A percentile compares a stretch with the other conserved stretches of the same genome.
These are phyloP conservation scores for Anastatica hierochuntica DNA, from an alignment of 345 rosid genomes.

Conservation along the genomic window DNA sequence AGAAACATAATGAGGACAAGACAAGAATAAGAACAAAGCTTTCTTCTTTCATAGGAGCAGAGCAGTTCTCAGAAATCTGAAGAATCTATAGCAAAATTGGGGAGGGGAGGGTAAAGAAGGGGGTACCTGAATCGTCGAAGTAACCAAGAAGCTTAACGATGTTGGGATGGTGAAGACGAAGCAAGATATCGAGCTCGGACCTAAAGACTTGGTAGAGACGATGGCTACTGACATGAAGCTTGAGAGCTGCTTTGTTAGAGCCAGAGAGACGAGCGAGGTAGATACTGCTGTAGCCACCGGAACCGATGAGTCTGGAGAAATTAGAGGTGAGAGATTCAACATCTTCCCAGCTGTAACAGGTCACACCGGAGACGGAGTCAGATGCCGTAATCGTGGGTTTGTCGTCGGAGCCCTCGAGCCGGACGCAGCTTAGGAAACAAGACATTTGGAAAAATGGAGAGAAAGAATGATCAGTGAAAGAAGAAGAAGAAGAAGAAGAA, in stretches of 20 bases:
- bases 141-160: conserved; percentile 71
- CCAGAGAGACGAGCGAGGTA: conserved; percentile 43
- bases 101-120: background rate
- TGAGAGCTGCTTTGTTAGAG: conserved; percentile 43
- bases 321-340: conserved; percentile 35
- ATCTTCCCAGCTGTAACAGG: conserved; percentile 45
- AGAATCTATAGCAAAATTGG: background rate
- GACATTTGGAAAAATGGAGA: conserved; percentile 34
- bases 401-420: conserved; percentile 10
- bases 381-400: background rate
- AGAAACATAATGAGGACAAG: no score
- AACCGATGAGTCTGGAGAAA: conserved; percentile 51
- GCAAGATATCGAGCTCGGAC: conserved; percentile 64
- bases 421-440: conserved; percentile 31
- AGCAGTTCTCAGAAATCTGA: no score
- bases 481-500: background rate
- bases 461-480: background rate
- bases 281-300: conserved; percentile 77
- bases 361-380: conserved; percentile 10
- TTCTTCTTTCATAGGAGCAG: no score
- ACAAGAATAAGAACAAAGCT: no score
- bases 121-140: conserved; percentile 51
- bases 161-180: conserved; percentile 49
- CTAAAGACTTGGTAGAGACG: conserved; percentile 48
- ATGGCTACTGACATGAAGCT: conserved; percentile 48